phyloP scores from a whole-genome alignment of 2,329 filamentous ascomycete species.

The Colletotrichum tamarilloi region DNA sequence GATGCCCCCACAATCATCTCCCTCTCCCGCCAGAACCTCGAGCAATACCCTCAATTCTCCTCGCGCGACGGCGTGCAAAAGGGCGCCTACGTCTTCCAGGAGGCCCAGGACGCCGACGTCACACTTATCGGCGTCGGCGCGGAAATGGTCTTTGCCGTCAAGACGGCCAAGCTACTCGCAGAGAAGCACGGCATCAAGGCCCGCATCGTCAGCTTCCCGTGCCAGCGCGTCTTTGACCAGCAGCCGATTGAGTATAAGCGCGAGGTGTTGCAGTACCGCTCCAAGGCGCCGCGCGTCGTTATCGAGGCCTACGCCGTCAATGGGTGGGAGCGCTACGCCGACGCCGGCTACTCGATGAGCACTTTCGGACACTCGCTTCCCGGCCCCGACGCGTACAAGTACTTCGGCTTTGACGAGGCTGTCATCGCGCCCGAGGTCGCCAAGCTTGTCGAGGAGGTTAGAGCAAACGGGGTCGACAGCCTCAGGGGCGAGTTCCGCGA shows the following conservation, averaged over 20 bases:
- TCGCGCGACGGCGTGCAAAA: conserved; percentile 53
- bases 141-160: conserved; percentile 48
- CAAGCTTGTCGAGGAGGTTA: conserved; percentile 41
- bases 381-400: conserved; percentile 62
- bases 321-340: conserved; percentile 71
- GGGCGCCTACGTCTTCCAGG: conserved; percentile 59
- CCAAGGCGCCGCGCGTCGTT: conserved; percentile 61
- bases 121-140: conserved; percentile 54
- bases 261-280: conserved; percentile 54
- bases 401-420: conserved; percentile 61
- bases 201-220: conserved; percentile 57
- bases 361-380: conserved; percentile 67
- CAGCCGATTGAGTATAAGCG: conserved; percentile 58
- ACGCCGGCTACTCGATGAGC: conserved; percentile 65
- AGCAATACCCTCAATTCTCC: conserved; percentile 55
- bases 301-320: conserved; percentile 70
- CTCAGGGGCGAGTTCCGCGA: conserved; percentile 41
- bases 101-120: conserved; percentile 55
- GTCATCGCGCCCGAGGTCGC: conserved; percentile 52
- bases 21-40: conserved; percentile 56
- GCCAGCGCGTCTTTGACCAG: conserved; percentile 54
- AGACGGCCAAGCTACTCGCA: conserved; percentile 50
- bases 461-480: conserved; percentile 37
- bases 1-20: conserved; percentile 60
- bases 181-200: conserved; percentile 49